Evolutionary conservation across 129 eudicot genomes (phyloP).

Genomic region (Smallanthus sonchifolius): DNA sequence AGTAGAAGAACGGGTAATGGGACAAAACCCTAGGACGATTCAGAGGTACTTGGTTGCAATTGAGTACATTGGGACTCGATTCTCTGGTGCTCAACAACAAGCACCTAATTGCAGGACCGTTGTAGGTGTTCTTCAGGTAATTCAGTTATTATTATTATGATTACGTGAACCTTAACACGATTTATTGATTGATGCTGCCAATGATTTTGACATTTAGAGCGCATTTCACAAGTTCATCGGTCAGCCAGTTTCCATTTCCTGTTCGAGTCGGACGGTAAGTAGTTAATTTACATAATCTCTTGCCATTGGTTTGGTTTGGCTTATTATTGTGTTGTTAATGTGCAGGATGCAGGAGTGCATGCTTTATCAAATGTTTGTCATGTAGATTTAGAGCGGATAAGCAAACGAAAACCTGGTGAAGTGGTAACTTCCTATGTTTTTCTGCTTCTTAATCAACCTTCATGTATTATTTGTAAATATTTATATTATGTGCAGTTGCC

Average conservation of each 20-base stretch:
- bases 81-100: slow-evolving; percentile 87
- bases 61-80: slow-evolving; percentile 93
- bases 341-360: slow-evolving; percentile 97
- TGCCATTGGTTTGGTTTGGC: not conserved
- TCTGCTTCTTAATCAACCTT: not conserved
- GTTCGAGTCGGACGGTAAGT: slow-evolving; percentile 95
- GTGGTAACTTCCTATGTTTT: slow-evolving; percentile 61
- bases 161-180: not conserved
- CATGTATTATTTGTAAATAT: not conserved
- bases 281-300: too few species aligned
- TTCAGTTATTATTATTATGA: not conserved
- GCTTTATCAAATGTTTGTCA: slow-evolving; percentile 95
- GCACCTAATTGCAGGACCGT: slow-evolving; percentile 60
- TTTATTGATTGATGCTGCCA: not conserved
- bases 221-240: slow-evolving; percentile 90
- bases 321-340: not conserved
- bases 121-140: slow-evolving; percentile 83
- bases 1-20: slow-evolving; percentile 38
- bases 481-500: slow-evolving; percentile 55
- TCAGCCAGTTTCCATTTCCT: slow-evolving; percentile 77
- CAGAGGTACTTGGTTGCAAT: slow-evolving; percentile 79
- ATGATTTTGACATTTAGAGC: slow-evolving; percentile 38
- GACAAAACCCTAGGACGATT: slow-evolving; percentile 43
- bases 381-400: slow-evolving; percentile 90
- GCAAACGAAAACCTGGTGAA: slow-evolving; percentile 95